phyloP scores from a whole-genome alignment of 306 rosid genomes.

The Acacia confusa region DNA sequence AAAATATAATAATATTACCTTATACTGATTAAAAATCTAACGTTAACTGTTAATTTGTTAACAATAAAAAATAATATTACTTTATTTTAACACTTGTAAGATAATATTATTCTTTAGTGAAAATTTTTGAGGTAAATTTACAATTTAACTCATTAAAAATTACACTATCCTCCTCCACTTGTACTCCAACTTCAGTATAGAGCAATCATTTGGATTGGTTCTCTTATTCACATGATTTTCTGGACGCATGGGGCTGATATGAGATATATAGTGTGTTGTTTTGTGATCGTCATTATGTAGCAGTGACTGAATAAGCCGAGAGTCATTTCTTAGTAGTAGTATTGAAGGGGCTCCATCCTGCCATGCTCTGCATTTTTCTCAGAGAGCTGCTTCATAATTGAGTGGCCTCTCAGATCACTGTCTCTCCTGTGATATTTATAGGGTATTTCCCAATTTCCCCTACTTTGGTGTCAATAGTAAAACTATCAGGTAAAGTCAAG shows the following conservation, averaged over 20 bases:
- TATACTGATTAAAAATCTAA: no score
- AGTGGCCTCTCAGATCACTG: background rate
- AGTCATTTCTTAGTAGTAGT: background rate
- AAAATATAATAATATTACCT: no score
- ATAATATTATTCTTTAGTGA: no score
- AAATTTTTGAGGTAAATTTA: no score
- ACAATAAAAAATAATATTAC: no score
- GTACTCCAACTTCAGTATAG: no score
- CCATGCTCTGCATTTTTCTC: background rate
- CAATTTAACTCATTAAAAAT: accelerated
- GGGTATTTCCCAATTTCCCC: background rate
- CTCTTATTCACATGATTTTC: no score
- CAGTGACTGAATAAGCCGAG: background rate
- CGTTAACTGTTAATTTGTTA: no score
- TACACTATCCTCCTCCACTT: no score
- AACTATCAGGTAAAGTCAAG: background rate
- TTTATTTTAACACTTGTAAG: no score
- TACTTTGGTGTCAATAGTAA: background rate
- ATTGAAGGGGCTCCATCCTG: background rate
- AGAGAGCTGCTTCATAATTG: background rate
- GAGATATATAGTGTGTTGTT: background rate
- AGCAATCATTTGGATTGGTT: no score
- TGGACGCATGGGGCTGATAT: background rate
- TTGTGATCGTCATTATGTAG: background rate
- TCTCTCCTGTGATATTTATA: background rate